Conservation (phyloP, 2,329 filamentous ascomycete genomes). For the Hymenoscyphus albidus region DNA sequence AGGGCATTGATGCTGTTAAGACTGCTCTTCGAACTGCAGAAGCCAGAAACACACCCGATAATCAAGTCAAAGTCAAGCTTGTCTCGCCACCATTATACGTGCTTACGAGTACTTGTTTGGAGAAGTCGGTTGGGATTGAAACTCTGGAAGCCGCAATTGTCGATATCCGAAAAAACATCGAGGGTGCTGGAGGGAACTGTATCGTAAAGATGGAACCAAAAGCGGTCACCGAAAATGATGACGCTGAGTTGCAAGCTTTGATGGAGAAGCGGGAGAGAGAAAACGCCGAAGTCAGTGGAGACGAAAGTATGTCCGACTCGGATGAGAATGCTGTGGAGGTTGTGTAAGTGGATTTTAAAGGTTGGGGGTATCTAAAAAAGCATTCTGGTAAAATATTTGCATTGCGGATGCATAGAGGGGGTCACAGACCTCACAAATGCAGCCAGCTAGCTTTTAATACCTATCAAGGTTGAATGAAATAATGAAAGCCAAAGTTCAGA, state of each 20-base stretch:
- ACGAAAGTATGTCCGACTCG: constrained; percentile 93
- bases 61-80: constrained; percentile 95
- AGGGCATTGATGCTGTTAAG: constrained; percentile 98
- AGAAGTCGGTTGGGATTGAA: constrained; percentile 83
- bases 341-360: constrained; percentile 36
- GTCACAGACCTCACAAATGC: constrained; percentile 19
- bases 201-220: constrained; percentile 98
- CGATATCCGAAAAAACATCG: constrained; percentile 79
- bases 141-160: constrained; percentile 85
- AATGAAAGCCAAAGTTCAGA: background rate
- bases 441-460: constrained; percentile 1
- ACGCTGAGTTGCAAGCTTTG: constrained; percentile 91
- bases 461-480: constrained; percentile 1
- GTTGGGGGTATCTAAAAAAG: constrained; percentile 25
- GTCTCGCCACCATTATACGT: constrained; percentile 98
- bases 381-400: constrained; percentile 29
- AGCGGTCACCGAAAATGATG: constrained; percentile 97
- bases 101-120: constrained; percentile 88
- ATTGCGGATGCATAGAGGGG: constrained; percentile 33
- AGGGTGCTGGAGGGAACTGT: constrained; percentile 71
- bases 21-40: constrained; percentile 85
- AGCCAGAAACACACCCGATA: constrained; percentile 85
- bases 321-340: constrained; percentile 74
- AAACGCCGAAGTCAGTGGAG: constrained; percentile 96
- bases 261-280: constrained; percentile 99